A percentile compares a stretch with the other conserved stretches of the same genome.
Conservation (phyloP, 1,284 basidiomycete species). For the Neolentinus lepideus region DNA sequence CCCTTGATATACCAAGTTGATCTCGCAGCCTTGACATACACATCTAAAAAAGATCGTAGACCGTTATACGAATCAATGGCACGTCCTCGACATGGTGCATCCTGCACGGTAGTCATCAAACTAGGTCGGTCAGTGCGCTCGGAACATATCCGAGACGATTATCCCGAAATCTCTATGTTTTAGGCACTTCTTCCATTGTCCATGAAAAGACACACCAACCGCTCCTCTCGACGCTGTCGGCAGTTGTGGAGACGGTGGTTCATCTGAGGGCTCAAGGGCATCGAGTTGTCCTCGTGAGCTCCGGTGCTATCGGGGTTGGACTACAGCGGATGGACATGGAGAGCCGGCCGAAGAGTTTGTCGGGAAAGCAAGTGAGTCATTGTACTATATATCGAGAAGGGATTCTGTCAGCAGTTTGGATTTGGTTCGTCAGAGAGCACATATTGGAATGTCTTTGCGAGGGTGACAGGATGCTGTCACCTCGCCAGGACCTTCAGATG, state of each 20-base stretch:
- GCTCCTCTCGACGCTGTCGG: slow-evolving; percentile 84
- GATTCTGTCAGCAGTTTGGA: not conserved
- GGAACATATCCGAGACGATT: slow-evolving; percentile 4
- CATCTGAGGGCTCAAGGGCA: slow-evolving; percentile 78
- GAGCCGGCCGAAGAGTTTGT: slow-evolving; percentile 75
- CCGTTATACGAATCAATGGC: not conserved
- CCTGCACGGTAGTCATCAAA: slow-evolving; percentile 77
- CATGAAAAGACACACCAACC: slow-evolving; percentile 88
- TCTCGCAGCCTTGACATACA: no score
- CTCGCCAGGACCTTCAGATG: not conserved
- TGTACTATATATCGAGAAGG: no score
- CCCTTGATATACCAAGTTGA: no score
- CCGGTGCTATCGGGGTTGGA: slow-evolving; percentile 95
- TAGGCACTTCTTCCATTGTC: slow-evolving; percentile 92
- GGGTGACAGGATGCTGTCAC: no score
- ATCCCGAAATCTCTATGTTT: slow-evolving; percentile 7
- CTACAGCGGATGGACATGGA: slow-evolving; percentile 86
- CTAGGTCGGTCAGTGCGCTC: slow-evolving; percentile 45
- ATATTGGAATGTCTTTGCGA: no score
- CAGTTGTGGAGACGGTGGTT: slow-evolving; percentile 89
- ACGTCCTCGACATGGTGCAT: slow-evolving; percentile 18
- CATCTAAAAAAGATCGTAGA: no score
- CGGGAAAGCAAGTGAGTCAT: slow-evolving; percentile 83
- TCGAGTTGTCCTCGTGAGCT: slow-evolving; percentile 92
- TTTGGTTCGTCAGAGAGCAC: slow-evolving; percentile 3